Evolutionary conservation across 345 rosid genomes (phyloP), one percentile per base, ranked within the genome.

Genomic region (Lepidium aucheri): DNA sequence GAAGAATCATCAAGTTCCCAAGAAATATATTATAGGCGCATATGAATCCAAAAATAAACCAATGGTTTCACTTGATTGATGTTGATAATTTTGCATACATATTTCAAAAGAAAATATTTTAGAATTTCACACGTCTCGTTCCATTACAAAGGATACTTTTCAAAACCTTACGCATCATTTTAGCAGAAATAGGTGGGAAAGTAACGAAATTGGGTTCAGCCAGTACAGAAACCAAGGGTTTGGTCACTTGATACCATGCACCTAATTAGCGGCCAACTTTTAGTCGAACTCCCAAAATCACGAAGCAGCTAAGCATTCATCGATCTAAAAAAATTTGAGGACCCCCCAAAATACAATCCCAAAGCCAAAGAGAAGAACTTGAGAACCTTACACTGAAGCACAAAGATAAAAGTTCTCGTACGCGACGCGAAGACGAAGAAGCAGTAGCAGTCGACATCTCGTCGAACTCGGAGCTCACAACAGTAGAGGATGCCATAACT

Each of bases 361-460:
- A 30, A 15, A 15, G 10, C 11, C 1, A 60, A 8, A 26, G 53
- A 67, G 49, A 63, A 18, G 50, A 28, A 54, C 60, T 26, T 32
- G 45, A 36, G 62, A 62, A 28, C 40, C 75, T 74, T 76, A 85
- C 96, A 63, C 53, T 70, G 59, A 78, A 74, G 60, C 77, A 74
- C 53, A 77, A 75, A 26, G 77, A 57, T 64, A 90, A 69, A 60
- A 52, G 44, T 34, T 84, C 74, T 44, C 34, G 82, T 28, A 87
- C 82, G 47, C 80, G 82, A 34, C 28, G 69, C 46, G 65, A 9
- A 32, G 54, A 65, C 14, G 81, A 72, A 49, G 17, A 72, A 49
- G n/a, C 44, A 64, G 74, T 44, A 32, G 69, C 13, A 40, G 49
- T 36, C 28, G 73, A 38, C 34, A 76, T 50, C 58, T 76, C 67